Evolutionary conservation across 768 basidiomycete species (phyloP), one percentile per base, ranked within the genome.

Genomic region (Lactifluus piperatus): DNA sequence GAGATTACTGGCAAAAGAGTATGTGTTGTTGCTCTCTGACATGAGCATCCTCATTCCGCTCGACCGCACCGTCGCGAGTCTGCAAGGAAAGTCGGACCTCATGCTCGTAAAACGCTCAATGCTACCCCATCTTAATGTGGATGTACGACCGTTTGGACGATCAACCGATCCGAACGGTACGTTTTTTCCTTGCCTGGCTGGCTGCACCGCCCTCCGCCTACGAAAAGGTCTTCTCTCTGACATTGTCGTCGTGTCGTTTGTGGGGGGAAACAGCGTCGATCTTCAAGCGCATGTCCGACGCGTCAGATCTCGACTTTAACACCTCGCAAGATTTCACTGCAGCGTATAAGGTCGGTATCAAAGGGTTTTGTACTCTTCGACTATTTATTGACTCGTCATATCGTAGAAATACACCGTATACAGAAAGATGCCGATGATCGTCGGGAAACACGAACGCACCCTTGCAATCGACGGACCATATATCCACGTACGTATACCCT

Each of bases 381-480:
- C 16, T 9, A 7, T 7, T 22, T 26, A 34, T 4, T 11, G 22
- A n/a, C n/a, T 39, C 10, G 36, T 30, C 18, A 20, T 26, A 44
- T 14, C 1, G n/a, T 55, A 94, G 91, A 88, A 90, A 80, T 99
- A 85, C 66, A 88, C 83, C 0, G 89, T 99, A 18, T 91, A 89
- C 69, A 86, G 95, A 49, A 98, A 95, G 73, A 83, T 95, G 71
- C 93, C 94, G 2, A 95, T 94, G 88, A 75, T 92, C 26, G 85
- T 98, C 48, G 85, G 90, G 4, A 82, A 92, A 22, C 93, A 94
- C 65, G 92, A 95, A 69, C 84, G 94, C 5, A 84, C 85, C 2
- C 79, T 99, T 2, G 94, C 95, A 14, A 91, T 98, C 62, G 97
- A 99, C 70, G 94, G 94, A 4, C 90, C 85, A 63, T 97, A 97